Percentiles rank a stretch among this genome's conserved stretches.
Evolutionary conservation across 257 asterid species (phyloP).

Genomic region (Solanum gracilifrons): DNA sequence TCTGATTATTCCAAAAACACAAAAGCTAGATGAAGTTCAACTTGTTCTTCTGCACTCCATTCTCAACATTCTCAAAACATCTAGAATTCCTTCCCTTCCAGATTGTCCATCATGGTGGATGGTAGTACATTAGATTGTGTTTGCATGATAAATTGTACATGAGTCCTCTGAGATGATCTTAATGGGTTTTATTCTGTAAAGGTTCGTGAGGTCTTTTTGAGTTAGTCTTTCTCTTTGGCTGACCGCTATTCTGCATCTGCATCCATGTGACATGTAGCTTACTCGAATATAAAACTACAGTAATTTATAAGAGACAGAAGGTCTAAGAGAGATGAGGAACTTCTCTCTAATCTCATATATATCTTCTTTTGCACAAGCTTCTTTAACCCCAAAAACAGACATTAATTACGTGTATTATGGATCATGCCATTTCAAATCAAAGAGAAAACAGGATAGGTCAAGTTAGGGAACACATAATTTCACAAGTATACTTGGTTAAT

Average conservation of each 20-base stretch:
- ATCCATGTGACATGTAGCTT: neutral
- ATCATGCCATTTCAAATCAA: neutral
- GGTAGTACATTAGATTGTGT: neutral
- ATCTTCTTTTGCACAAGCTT: neutral
- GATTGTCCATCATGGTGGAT: neutral
- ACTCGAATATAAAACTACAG: neutral
- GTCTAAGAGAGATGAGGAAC: neutral
- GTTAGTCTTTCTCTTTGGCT: neutral
- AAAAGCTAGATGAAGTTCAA: neutral
- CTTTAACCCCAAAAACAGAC: neutral
- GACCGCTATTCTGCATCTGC: neutral
- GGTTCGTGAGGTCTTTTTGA: neutral
- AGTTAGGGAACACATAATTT: neutral
- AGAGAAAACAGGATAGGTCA: neutral
- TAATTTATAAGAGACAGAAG: neutral
- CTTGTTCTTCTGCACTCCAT: neutral
- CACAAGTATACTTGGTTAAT: neutral
- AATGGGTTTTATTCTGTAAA: neutral
- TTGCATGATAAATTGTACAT: neutral
- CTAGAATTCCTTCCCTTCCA: neutral
- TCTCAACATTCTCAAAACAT: neutral
- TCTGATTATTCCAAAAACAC: neutral
- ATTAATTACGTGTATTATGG: neutral
- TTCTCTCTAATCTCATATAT: neutral
- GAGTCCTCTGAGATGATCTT: neutral